Conservation (phyloP, 192 early-diverging fungal species). For the Radiomyces spectabilis region DNA sequence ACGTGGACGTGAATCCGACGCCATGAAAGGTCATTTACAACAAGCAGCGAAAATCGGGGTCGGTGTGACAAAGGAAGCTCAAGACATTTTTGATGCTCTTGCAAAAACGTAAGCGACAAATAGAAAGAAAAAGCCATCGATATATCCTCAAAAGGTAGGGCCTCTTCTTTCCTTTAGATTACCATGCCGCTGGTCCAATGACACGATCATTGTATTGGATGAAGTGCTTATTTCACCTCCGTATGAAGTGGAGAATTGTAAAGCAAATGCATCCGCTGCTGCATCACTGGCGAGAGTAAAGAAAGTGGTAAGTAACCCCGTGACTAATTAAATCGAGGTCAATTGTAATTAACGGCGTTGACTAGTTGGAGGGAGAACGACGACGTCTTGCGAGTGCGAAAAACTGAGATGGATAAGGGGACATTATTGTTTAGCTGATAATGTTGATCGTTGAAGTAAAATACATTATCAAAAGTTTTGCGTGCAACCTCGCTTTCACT, state of each 20-base stretch:
- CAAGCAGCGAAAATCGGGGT: conserved; percentile 62
- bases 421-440: too few species aligned
- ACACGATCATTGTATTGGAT: conserved; percentile 73
- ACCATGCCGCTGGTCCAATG: conserved; percentile 72
- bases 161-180: conserved; percentile 31
- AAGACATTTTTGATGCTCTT: conserved; percentile 75
- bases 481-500: too few species aligned
- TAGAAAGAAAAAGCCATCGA: background rate
- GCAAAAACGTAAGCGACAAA: conserved; percentile 56
- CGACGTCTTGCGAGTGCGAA: too few species aligned
- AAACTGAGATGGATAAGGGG: too few species aligned
- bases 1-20: conserved; percentile 40
- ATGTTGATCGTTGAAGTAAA: too few species aligned
- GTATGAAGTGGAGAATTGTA: conserved; percentile 63
- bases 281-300: conserved; percentile 60
- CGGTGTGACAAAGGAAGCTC: conserved; percentile 67
- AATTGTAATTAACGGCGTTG: background rate
- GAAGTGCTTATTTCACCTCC: conserved; percentile 72
- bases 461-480: too few species aligned
- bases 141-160: background rate
- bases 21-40: conserved; percentile 35
- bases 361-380: conserved; percentile 43
- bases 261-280: conserved; percentile 45
- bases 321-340: background rate
- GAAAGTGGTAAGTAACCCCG: conserved; percentile 55